Conservation (phyloP, 2,329 filamentous ascomycete genomes). For the Monilinia aucupariae region DNA sequence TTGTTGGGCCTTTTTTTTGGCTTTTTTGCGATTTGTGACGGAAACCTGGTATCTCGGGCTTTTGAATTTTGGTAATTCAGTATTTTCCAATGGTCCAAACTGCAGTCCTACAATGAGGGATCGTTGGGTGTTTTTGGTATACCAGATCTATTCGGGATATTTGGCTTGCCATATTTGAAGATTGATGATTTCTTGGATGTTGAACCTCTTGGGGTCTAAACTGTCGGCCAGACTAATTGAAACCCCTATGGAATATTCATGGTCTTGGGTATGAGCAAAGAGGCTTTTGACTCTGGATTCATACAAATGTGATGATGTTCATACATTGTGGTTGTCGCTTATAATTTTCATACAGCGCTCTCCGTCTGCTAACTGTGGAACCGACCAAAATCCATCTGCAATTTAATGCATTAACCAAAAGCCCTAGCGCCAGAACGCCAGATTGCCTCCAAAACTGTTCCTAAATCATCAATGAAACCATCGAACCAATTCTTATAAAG, state of each 20-base stretch:
- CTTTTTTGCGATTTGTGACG: slow-evolving; percentile 18
- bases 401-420: background rate
- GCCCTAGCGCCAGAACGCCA: slow-evolving; percentile 2
- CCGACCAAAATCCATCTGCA: slow-evolving; percentile 1
- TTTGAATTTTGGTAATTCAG: background rate
- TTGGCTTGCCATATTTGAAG: background rate
- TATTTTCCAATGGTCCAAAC: no score
- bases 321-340: slow-evolving; percentile 4
- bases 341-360: background rate
- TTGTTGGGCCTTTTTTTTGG: no score
- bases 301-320: background rate
- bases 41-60: slow-evolving; percentile 1
- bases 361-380: slow-evolving; percentile 1
- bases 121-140: background rate
- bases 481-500: slow-evolving; percentile 49
- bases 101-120: background rate
- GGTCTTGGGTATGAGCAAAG: background rate
- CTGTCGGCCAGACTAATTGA: background rate
- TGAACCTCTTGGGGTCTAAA: background rate
- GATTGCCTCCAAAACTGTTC: background rate
- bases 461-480: background rate
- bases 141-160: background rate
- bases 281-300: background rate
- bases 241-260: background rate
- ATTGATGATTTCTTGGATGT: background rate